Evolutionary conservation across 1,284 basidiomycete species (phyloP).

Genomic region (Ganoderma sinense): DNA sequence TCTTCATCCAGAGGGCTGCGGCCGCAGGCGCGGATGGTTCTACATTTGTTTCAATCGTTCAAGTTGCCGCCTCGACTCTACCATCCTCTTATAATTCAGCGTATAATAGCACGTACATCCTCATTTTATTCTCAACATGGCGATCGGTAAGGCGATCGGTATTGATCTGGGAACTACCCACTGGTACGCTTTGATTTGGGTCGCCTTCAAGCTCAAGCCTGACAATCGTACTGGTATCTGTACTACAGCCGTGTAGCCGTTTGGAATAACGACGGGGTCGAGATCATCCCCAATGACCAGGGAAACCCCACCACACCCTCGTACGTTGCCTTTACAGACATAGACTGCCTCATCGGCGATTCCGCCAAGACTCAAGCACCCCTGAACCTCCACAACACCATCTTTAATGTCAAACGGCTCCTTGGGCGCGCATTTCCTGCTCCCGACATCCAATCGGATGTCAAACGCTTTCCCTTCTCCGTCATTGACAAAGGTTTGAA

Average conservation of each 20-base stretch:
- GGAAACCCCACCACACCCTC: neutral
- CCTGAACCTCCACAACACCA: neutral
- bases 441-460: neutral
- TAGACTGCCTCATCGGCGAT: neutral
- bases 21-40: no score
- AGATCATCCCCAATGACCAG: neutral
- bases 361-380: neutral
- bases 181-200: neutral
- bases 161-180: neutral
- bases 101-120: neutral
- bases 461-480: conserved; percentile 82
- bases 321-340: neutral
- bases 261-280: neutral
- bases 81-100: neutral
- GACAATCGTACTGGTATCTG: neutral
- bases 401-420: neutral
- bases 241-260: neutral
- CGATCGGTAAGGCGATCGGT: neutral
- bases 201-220: neutral
- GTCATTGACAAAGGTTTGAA: conserved; percentile 85
- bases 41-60: no score
- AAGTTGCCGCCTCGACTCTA: neutral
- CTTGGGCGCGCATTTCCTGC: neutral
- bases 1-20: no score
- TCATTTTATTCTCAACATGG: neutral